Conservation (phyloP, 164 flowering plant genomes). For the Aristolochia fimbriata region DNA sequence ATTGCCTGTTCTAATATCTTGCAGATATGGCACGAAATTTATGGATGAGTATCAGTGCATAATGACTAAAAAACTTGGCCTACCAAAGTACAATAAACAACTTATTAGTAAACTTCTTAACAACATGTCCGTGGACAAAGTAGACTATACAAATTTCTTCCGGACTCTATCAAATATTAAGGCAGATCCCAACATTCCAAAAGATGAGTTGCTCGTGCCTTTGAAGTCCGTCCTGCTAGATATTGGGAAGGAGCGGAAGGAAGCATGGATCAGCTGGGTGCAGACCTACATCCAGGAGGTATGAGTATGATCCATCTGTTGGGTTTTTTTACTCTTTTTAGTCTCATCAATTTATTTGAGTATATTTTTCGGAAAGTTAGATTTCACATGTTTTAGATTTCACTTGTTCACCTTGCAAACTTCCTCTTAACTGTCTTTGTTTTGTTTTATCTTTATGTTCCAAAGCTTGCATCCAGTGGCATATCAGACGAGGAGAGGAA, state of each 20-base stretch:
- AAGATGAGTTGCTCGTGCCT: slow-evolving; percentile 64
- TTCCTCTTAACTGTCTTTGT: background rate
- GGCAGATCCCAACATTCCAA: slow-evolving; percentile 52
- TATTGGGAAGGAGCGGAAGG: slow-evolving; percentile 91
- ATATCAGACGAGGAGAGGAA: slow-evolving; percentile 77
- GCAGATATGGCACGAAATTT: slow-evolving; percentile 89
- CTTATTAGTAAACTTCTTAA: slow-evolving; percentile 65
- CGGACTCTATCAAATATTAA: slow-evolving; percentile 78
- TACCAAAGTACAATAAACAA: slow-evolving; percentile 86
- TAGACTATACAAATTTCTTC: slow-evolving; percentile 96
- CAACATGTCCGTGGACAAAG: slow-evolving; percentile 40
- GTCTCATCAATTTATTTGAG: background rate
- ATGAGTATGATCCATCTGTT: background rate
- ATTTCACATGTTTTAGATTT: no score
- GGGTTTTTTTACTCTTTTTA: background rate
- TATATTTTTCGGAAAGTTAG: background rate
- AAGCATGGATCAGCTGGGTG: slow-evolving; percentile 95
- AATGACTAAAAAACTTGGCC: slow-evolving; percentile 83
- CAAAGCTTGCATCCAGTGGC: slow-evolving; percentile 53
- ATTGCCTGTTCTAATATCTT: background rate
- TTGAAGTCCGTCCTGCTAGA: slow-evolving; percentile 88
- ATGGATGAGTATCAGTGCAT: slow-evolving; percentile 97
- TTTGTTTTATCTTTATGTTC: background rate
- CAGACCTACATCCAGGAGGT: slow-evolving; percentile 78
- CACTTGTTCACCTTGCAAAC: background rate